A percentile compares a stretch with the other conserved stretches of the same genome.
Conservation (phyloP, 768 basidiomycete genomes). For the Coprinopsis strossmayeri region DNA sequence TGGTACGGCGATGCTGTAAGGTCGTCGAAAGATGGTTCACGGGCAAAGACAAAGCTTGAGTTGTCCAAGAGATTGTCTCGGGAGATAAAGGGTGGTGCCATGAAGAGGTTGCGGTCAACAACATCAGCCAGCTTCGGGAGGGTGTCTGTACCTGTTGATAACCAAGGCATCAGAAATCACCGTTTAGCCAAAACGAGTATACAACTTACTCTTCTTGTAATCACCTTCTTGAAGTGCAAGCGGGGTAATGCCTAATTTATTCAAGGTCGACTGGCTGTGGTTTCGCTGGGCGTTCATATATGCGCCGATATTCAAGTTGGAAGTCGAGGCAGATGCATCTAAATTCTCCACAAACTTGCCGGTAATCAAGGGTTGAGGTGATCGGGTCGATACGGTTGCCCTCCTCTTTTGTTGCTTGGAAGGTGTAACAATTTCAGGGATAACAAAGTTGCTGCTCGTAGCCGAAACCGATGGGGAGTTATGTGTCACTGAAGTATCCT, state of each 20-base stretch:
- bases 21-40: conserved; percentile 40
- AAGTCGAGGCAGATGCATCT: conserved; percentile 48
- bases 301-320: not conserved
- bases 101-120: conserved; percentile 63
- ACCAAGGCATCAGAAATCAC: not conserved
- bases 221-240: conserved; percentile 63
- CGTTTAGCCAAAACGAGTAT: not conserved
- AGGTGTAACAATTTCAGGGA: conserved; percentile 35
- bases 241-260: conserved; percentile 60
- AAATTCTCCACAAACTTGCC: conserved; percentile 6
- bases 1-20: conserved; percentile 54
- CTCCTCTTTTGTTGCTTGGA: conserved; percentile 39
- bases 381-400: conserved; percentile 63
- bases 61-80: conserved; percentile 31
- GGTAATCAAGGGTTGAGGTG: conserved; percentile 30
- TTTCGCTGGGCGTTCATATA: conserved; percentile 41
- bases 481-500: conserved; percentile 3
- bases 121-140: conserved; percentile 58
- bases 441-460: conserved; percentile 19
- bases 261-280: conserved; percentile 50
- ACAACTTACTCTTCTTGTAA: conserved; percentile 48
- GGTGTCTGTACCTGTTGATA: conserved; percentile 27
- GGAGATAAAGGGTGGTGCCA: conserved; percentile 43
- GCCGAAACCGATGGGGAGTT: conserved; percentile 10
- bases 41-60: conserved; percentile 17